These are phyloP conservation scores for Elsinoe necatrix DNA, from an alignment of 2,329 filamentous ascomycete species.

Conservation along the genomic window DNA sequence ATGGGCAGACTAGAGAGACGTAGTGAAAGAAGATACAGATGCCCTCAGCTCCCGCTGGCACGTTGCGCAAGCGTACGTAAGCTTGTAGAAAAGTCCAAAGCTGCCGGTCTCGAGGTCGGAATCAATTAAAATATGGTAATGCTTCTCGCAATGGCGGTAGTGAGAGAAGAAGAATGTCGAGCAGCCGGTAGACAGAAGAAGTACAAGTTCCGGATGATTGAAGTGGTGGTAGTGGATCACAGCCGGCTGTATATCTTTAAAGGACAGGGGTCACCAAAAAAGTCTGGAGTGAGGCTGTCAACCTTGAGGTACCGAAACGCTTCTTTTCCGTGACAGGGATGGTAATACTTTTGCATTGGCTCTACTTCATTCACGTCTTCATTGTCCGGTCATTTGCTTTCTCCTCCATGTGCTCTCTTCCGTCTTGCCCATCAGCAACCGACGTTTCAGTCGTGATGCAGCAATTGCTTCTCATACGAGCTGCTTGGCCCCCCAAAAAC, in stretches of 20 bases:
- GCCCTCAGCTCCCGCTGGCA: neutral
- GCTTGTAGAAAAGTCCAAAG: neutral
- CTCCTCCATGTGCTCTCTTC: neutral
- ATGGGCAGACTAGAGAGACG: neutral
- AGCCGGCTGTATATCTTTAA: neutral
- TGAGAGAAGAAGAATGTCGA: neutral
- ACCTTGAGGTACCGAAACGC: neutral
- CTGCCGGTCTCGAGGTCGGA: neutral
- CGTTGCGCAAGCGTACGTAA: neutral
- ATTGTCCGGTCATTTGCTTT: neutral
- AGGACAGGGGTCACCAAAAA: slow-evolving; percentile 10
- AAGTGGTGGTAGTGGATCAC: neutral
- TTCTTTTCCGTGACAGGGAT: neutral
- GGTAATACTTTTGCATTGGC: neutral
- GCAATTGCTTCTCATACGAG: neutral
- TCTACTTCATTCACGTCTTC: neutral
- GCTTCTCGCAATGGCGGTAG: neutral
- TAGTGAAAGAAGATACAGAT: neutral
- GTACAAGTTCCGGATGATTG: neutral
- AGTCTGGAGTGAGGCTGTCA: neutral
- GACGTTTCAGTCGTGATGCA: neutral
- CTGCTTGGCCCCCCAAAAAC: neutral
- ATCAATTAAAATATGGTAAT: neutral
- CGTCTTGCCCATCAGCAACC: neutral
- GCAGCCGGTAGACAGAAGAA: neutral